These are phyloP conservation scores for Penicillium psychrosexuale DNA, from an alignment of 2,329 filamentous ascomycete species.

Conservation along the genomic window DNA sequence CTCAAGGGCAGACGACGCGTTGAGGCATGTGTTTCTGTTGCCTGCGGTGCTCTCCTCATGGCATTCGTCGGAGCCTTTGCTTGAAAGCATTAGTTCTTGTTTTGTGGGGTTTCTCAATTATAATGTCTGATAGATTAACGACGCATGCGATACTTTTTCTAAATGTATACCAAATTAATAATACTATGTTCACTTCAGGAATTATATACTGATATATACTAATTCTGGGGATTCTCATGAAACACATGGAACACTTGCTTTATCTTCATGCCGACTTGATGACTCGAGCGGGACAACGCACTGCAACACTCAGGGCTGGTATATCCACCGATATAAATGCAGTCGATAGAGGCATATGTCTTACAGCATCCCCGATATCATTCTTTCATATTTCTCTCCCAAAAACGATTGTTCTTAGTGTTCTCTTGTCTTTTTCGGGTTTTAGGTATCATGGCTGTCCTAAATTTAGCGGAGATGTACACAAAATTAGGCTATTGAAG, in stretches of 20 bases:
- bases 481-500: background rate
- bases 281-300: slow-evolving; percentile 6
- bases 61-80: slow-evolving; percentile 67
- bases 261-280: background rate
- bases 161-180: background rate
- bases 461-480: background rate
- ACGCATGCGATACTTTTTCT: background rate
- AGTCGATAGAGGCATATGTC: background rate
- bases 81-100: slow-evolving; percentile 22
- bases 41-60: slow-evolving; percentile 61
- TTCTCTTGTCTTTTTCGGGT: background rate
- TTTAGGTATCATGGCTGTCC: background rate
- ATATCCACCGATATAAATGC: slow-evolving; percentile 29
- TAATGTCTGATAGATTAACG: background rate
- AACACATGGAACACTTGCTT: background rate
- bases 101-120: background rate
- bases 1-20: slow-evolving; percentile 57
- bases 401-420: background rate
- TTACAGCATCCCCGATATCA: slow-evolving; percentile 18
- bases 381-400: slow-evolving; percentile 11
- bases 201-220: background rate
- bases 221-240: background rate
- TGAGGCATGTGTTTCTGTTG: slow-evolving; percentile 61
- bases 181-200: background rate
- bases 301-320: slow-evolving; percentile 5